Base-by-base conservation (phyloP, 1,284 basidiomycete genomes). In the Trametes sp. region DNA sequence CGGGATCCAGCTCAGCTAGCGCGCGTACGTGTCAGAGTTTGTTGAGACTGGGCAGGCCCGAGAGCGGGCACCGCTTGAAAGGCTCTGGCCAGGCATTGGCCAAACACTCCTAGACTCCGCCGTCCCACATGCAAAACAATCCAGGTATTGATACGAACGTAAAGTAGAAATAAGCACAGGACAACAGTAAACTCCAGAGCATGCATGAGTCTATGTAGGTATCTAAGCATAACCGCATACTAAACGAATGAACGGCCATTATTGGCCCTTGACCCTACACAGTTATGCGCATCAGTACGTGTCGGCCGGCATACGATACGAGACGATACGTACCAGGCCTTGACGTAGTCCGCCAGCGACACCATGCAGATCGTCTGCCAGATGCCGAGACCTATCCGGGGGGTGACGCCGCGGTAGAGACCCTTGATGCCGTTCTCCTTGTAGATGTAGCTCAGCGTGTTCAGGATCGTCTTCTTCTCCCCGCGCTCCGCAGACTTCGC, bases 301-400 rank as follows among this genome's bases (percentile, higher is more conserved):
- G 13, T 21, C n/a, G 16, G n/a, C n/a, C n/a, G n/a, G n/a, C n/a
- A n/a, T n/a, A n/a, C n/a, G n/a, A n/a, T 14, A 50, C 38, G 28
- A 57, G 10, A 54, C 21, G 16, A n/a, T n/a, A 81, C 84, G 69
- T 67, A 85, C 92, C 91, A 93, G 65, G 79, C 83, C 77, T 95
- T 95, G 68, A 98, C 95, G 73, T 96, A 96, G 79, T 98, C 96
- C 16, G 96, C 95, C 69, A 98, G 93, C 23, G 93, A 95, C 67
- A 98, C 96, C 96, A 98, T 98, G 84, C 96, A 98, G 68, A 98
- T 84, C 13, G 96, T 97, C 78, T 97, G 95, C 96, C 96, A 98
- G 73, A 97, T 87, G 66, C 96, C 97, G 64, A 99, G 88, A 72
- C 89, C 96, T 74, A 99, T 95, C 68, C 98, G 93, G 55, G 98